Percentiles rank a stretch among this genome's conserved stretches.
phyloP scores from a whole-genome alignment of 2,329 filamentous ascomycete species.

The Paecilomyces niveus region DNA sequence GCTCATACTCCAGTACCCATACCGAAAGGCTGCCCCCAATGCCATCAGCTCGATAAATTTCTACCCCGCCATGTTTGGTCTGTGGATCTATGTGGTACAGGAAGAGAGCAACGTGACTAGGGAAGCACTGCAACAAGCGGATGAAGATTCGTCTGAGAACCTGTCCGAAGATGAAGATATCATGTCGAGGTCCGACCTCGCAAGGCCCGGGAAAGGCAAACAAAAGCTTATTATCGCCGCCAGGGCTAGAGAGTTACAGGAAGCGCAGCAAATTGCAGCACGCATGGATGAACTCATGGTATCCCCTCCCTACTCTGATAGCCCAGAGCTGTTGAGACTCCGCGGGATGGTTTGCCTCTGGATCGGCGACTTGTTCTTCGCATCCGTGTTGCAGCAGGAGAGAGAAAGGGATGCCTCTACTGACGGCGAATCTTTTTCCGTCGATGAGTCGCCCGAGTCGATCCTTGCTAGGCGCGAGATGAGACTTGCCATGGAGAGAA shows the following conservation, averaged over 20 bases:
- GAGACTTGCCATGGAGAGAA: slow-evolving; percentile 27
- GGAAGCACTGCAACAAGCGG: slow-evolving; percentile 21
- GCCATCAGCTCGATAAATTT: slow-evolving; percentile 65
- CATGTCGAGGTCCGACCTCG: slow-evolving; percentile 14
- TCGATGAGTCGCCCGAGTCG: slow-evolving; percentile 15
- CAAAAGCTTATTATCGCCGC: slow-evolving; percentile 26
- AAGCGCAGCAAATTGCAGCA: slow-evolving; percentile 56
- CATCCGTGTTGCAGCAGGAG: slow-evolving; percentile 19
- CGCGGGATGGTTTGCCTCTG: slow-evolving; percentile 70
- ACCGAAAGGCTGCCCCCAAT: slow-evolving; percentile 54
- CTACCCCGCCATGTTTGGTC: slow-evolving; percentile 70
- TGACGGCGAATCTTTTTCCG: slow-evolving; percentile 11
- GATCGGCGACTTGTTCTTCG: slow-evolving; percentile 57
- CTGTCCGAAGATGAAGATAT: slow-evolving; percentile 26
- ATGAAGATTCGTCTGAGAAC: slow-evolving; percentile 15
- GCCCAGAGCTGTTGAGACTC: slow-evolving; percentile 59
- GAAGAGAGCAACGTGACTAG: slow-evolving; percentile 48
- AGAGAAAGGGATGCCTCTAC: slow-evolving; percentile 6
- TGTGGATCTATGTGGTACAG: slow-evolving; percentile 72
- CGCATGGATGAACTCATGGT: slow-evolving; percentile 66
- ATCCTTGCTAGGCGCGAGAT: slow-evolving; percentile 25
- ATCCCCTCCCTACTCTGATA: slow-evolving; percentile 63
- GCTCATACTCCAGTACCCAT: slow-evolving; percentile 69
- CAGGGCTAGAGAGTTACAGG: slow-evolving; percentile 46
- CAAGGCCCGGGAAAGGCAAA: slow-evolving; percentile 29